Evolutionary conservation across 2,329 filamentous ascomycete species (phyloP).

Genomic region (Claviceps sp.): DNA sequence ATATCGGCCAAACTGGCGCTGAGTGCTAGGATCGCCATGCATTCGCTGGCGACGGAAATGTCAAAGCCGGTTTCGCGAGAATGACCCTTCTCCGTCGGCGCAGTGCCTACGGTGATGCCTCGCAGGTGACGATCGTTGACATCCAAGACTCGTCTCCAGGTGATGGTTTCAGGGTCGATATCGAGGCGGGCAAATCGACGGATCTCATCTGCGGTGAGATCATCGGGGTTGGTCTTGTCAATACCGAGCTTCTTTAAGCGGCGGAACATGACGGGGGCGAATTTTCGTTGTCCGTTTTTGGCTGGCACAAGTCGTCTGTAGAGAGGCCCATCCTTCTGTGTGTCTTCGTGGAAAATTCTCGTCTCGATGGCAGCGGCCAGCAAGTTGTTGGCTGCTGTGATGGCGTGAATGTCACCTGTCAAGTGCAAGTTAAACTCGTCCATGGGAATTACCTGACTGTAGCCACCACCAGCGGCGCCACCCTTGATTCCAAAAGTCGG

Average conservation of each 20-base stretch:
- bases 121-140: constrained; percentile 94
- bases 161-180: constrained; percentile 93
- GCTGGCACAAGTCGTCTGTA: constrained; percentile 77
- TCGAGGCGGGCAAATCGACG: constrained; percentile 80
- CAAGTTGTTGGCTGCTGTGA: constrained; percentile 93
- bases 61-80: constrained; percentile 87
- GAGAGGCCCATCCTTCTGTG: constrained; percentile 78
- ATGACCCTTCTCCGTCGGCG: constrained; percentile 80
- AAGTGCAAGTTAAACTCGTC: constrained; percentile 98
- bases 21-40: constrained; percentile 94
- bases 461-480: constrained; percentile 89
- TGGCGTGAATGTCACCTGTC: constrained; percentile 95
- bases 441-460: constrained; percentile 99
- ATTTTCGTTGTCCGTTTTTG: constrained; percentile 81
- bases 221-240: constrained; percentile 83
- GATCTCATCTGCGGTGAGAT: constrained; percentile 83
- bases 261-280: constrained; percentile 82
- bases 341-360: constrained; percentile 94
- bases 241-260: constrained; percentile 93
- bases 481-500: constrained; percentile 99
- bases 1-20: constrained; percentile 80
- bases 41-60: constrained; percentile 94
- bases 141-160: constrained; percentile 89
- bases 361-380: constrained; percentile 94
- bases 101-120: constrained; percentile 76